A percentile compares a stretch with the other conserved stretches of the same genome.
These are phyloP conservation scores for Typha latifolia DNA, from an alignment of 176 grass and related monocot genomes.

Conservation along the genomic window DNA sequence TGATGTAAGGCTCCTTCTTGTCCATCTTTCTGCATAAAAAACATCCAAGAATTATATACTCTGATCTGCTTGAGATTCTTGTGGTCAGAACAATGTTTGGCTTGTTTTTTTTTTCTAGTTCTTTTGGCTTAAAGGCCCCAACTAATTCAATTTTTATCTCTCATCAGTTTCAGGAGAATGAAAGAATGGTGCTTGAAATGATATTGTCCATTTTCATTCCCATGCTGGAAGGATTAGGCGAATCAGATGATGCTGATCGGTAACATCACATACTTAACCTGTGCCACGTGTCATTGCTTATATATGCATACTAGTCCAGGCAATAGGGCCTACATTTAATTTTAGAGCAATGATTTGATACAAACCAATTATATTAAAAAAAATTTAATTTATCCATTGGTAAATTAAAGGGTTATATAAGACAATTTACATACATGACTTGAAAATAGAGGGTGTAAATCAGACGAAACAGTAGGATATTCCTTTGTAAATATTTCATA, in stretches of 20 bases:
- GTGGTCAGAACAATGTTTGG: neutral
- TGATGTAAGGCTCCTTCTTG: slow-evolving; percentile 29
- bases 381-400: too few species aligned
- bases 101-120: neutral
- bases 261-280: slow-evolving; percentile 7
- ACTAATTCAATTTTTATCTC: neutral
- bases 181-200: slow-evolving; percentile 59
- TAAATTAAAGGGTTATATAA: too few species aligned
- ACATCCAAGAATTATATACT: too few species aligned
- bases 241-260: slow-evolving; percentile 29
- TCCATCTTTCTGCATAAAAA: neutral
- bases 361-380: too few species aligned
- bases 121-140: neutral
- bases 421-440: too few species aligned
- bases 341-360: too few species aligned
- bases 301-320: slow-evolving; percentile 1
- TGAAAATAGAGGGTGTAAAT: too few species aligned
- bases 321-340: neutral
- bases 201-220: slow-evolving; percentile 72
- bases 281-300: neutral
- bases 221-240: slow-evolving; percentile 60
- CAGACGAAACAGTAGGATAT: too few species aligned
- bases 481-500: too few species aligned
- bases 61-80: neutral
- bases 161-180: slow-evolving; percentile 45